phyloP scores from a whole-genome alignment of 2,329 filamentous ascomycete species.

The Penicillium hesseltinei region DNA sequence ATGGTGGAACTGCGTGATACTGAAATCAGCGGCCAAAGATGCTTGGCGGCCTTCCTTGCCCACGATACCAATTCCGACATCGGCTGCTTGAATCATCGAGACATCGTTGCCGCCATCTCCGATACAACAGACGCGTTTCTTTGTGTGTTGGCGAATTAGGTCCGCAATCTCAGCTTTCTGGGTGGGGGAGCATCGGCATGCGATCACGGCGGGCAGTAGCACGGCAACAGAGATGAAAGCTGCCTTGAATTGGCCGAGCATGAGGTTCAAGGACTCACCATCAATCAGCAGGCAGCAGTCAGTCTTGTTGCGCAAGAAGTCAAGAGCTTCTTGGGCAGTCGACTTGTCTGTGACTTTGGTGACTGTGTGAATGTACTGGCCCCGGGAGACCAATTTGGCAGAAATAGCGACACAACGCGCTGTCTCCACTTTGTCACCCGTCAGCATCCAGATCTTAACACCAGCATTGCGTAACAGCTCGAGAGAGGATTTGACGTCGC shows the following conservation, averaged over 20 bases:
- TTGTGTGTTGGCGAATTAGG: conserved; percentile 85
- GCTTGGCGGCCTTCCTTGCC: conserved; percentile 97
- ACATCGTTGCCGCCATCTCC: conserved; percentile 98
- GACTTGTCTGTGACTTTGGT: conserved; percentile 80
- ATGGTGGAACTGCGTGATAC: conserved; percentile 91
- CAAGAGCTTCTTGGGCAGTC: conserved; percentile 80
- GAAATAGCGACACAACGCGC: conserved; percentile 94
- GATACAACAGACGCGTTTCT: conserved; percentile 95
- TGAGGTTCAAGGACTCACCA: conserved; percentile 81
- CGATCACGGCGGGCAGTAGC: conserved; percentile 83
- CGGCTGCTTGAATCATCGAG: conserved; percentile 97
- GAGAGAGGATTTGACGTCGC: conserved; percentile 90
- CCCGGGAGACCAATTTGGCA: conserved; percentile 87
- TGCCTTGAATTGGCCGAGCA: conserved; percentile 76
- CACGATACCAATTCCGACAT: conserved; percentile 96
- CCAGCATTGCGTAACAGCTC: conserved; percentile 94
- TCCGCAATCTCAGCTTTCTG: conserved; percentile 94
- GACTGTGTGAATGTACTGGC: conserved; percentile 94
- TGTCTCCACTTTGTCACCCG: conserved; percentile 97
- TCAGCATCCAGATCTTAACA: conserved; percentile 99
- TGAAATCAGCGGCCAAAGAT: conserved; percentile 92
- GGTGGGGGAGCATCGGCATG: conserved; percentile 92
- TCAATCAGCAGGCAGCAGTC: conserved; percentile 92
- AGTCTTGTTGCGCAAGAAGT: conserved; percentile 79
- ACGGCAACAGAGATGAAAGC: conserved; percentile 90